Evolutionary conservation across 352 stramenopile genomes (phyloP), one percentile per base, ranked within the genome.

Genomic region (Globisporangium polare): DNA sequence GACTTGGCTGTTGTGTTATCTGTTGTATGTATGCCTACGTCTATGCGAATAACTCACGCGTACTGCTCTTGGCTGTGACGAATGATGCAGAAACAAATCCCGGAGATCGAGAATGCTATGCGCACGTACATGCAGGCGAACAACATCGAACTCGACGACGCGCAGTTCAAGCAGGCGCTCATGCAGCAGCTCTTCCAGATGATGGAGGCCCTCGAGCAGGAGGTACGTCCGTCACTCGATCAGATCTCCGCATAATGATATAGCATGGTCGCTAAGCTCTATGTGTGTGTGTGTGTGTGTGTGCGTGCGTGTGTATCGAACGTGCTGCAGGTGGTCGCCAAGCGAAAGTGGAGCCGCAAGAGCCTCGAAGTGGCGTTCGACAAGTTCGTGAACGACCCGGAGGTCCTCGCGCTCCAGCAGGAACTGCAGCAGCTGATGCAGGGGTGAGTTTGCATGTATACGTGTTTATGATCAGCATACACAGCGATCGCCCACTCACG

Each of bases 151-250:
- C 59, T 89, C 10, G 74, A 71, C 39, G 83, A 92, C 27, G 78
- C 69, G n/a, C 75, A 90, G 62, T 88, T 90, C 68, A 77, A 89
- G 72, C 83, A 90, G 59, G 74, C 76, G 29, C 72, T 90, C 60
- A 72, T 89, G 58, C 72, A 83, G 68, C 79, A 92, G 68, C 62
- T 92, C 58, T 92, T 87, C 65, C 69, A 88, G 53, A 81, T 80
- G 67, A 85, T 92, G 68, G 78, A 92, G 59, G 71, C 63, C 18
- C 67, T 90, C 42, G 83, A 92, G 74, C 63, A 78, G 56, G 66
- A 84, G 61, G 65, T 71, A 42, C 39, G 63, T 15, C 3, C 15
- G 17, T 12, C 12, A 18, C 17, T 53, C 29, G 29, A 33, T 4
- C 8, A 33, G 29, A 33, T 33, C 29, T 33, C 29, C 8, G 29